Evolutionary conservation across 1,284 basidiomycete species (phyloP), one percentile per base, ranked within the genome.

Genomic region (Sutorius eximius): DNA sequence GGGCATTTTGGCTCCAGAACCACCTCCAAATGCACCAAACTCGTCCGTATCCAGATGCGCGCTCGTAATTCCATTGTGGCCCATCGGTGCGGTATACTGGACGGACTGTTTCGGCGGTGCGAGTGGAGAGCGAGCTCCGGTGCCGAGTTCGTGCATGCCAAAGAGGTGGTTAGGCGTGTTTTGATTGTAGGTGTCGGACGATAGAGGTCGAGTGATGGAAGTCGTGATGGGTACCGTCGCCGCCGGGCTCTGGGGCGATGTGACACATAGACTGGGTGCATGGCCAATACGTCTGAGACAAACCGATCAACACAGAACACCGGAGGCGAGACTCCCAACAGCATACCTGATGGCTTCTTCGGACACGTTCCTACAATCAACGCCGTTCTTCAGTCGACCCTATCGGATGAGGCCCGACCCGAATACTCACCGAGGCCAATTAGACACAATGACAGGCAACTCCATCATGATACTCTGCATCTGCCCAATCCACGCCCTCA

Each of bases 401-500:
- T 37, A 24, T 38, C 8, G 32, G 27, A 53, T 13, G 7, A 55
- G 10, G 2, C 33, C 18, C 1, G 33, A 15, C 43, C 9, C 24
- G n/a, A 53, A 38, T 15, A 69, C 80, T 45, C 59, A 86, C 87
- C 84, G 81, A 58, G 86, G 86, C 89, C 89, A 91, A 62, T 91
- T 91, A 2, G 90, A 90, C 34, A 92, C 77, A 45, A 89, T 83
- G 10, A 91, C 78, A 20, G 89, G 87, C 40, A 95, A 73, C 45
- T 88, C 85, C 74, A 91, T 81, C 30, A 81, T 74, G 11, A 92
- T 67, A 29, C 54, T 83, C 82, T 52, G 82, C 77, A 83, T 83
- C 6, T 81, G 80, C 20, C 85, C 88, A 72, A 91, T 80, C 43
- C 89, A 76, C 3, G 91, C 91, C 69, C 86, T 89, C 52, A 93